Conservation (phyloP, 2,329 filamentous ascomycete species). For the Arthroderma uncinatum region DNA sequence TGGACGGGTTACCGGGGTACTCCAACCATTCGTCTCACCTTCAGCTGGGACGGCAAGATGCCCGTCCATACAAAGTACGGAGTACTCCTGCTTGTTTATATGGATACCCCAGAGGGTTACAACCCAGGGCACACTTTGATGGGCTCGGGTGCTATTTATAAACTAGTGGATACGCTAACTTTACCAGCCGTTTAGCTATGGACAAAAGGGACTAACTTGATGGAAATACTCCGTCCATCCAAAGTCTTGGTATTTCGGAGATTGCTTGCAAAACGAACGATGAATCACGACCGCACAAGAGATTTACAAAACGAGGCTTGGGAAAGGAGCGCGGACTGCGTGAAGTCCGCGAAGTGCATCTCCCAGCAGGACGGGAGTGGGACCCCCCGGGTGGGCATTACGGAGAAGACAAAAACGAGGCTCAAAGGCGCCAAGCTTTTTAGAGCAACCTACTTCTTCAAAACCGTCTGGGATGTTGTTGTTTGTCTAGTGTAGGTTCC, state of each 20-base stretch:
- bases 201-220: neutral
- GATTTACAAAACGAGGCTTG: neutral
- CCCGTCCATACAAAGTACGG: neutral
- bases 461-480: neutral
- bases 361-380: neutral
- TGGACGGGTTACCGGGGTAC: neutral
- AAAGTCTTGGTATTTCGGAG: neutral
- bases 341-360: neutral
- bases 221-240: neutral
- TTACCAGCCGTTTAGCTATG: neutral
- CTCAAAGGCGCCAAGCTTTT: slow-evolving; percentile 5
- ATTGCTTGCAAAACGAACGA: neutral
- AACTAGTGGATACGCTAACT: slow-evolving; percentile 1
- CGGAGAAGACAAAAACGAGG: neutral
- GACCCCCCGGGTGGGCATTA: neutral
- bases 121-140: neutral
- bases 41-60: slow-evolving; percentile 1
- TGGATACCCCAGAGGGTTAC: neutral
- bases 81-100: neutral
- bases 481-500: neutral
- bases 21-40: neutral
- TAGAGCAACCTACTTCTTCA: neutral
- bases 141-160: neutral
- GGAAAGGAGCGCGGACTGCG: neutral
- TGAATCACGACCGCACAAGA: neutral